phyloP scores from a whole-genome alignment of 140 eudicot species.

The Oenanthe javanica region DNA sequence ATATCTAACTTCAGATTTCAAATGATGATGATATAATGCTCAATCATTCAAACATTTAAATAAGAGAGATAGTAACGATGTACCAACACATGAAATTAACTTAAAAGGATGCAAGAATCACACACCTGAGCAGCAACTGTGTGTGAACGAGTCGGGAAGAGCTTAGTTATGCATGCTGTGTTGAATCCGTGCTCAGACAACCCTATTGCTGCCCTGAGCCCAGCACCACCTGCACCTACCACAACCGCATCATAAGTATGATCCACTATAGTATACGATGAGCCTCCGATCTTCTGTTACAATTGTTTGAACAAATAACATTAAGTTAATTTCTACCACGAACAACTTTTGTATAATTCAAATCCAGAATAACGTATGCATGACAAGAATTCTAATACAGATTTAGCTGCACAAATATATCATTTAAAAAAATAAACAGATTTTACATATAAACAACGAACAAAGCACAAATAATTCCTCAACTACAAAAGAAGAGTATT shows the following conservation, averaged over 20 bases:
- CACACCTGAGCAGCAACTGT: conserved; percentile 98
- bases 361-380: neutral
- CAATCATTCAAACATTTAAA: neutral
- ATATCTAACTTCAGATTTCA: neutral
- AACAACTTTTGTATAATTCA: neutral
- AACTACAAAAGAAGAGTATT: neutral
- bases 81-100: neutral
- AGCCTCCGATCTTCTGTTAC: conserved; percentile 48
- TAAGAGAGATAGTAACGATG: neutral
- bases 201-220: conserved; percentile 96
- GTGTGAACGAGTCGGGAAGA: conserved; percentile 95
- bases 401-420: neutral
- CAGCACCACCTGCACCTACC: conserved; percentile 99
- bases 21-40: neutral
- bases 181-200: conserved; percentile 95
- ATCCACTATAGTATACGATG: conserved; percentile 80
- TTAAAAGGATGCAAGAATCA: neutral
- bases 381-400: neutral
- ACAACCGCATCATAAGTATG: conserved; percentile 97
- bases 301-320: neutral
- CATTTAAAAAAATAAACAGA: neutral
- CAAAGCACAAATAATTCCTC: neutral
- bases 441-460: neutral
- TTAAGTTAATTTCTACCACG: neutral
- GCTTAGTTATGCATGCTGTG: conserved; percentile 96